phyloP scores from a whole-genome alignment of 2,329 filamentous ascomycete genomes.

The Chrysosporium keratinophilum region DNA sequence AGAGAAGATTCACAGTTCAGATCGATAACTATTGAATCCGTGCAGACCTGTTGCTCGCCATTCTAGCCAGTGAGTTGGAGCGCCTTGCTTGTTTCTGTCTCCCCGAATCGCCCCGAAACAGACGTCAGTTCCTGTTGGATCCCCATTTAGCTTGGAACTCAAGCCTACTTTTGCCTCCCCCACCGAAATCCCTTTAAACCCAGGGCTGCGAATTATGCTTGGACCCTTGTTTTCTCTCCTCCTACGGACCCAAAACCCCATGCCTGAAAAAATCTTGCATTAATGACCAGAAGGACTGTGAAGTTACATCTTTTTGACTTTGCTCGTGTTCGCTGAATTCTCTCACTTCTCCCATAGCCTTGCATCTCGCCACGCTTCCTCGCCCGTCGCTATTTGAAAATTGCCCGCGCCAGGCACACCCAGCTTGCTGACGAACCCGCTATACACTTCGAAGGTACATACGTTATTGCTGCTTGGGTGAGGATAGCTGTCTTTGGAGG shows the following conservation, averaged over 20 bases:
- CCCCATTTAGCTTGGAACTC: slow-evolving; percentile 1
- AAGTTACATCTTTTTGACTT: slow-evolving; percentile 4
- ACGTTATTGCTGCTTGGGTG: background rate
- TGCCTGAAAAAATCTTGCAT: slow-evolving; percentile 3
- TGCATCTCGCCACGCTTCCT: slow-evolving; percentile 11
- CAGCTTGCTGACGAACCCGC: background rate
- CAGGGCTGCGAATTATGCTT: background rate
- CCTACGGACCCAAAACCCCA: background rate
- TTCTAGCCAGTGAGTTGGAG: background rate
- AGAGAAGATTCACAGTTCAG: background rate
- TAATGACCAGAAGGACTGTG: background rate
- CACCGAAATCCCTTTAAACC: slow-evolving; percentile 3
- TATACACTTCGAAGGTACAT: background rate
- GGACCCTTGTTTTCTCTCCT: slow-evolving; percentile 4
- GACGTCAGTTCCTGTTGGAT: slow-evolving; percentile 3
- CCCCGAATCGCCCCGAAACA: slow-evolving; percentile 11
- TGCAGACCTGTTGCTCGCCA: background rate
- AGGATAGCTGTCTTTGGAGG: slow-evolving; percentile 3
- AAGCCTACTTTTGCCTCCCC: slow-evolving; percentile 8
- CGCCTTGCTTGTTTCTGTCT: slow-evolving; percentile 3
- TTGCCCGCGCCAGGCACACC: slow-evolving; percentile 32
- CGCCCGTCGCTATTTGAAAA: slow-evolving; percentile 12
- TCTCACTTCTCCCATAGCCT: slow-evolving; percentile 6
- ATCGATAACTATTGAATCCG: background rate
- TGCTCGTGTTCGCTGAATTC: slow-evolving; percentile 11